phyloP scores from a whole-genome alignment of 2,329 filamentous ascomycete genomes.

The Diaporthe sp. region DNA sequence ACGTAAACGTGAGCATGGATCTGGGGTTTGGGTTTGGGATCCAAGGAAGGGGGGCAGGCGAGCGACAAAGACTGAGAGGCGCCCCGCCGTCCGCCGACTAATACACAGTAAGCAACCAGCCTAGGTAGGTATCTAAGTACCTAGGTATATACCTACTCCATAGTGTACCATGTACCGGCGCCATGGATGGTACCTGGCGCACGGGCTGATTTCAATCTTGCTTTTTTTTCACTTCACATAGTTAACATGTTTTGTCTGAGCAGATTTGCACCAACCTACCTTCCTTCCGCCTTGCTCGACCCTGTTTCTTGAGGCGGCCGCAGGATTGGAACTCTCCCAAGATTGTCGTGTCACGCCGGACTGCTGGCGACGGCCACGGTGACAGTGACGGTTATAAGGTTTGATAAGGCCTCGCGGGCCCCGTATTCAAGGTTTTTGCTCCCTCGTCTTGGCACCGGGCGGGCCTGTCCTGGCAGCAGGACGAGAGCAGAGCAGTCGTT shows the following conservation, averaged over 20 bases:
- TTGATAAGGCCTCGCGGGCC: constrained; percentile 15
- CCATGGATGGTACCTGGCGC: not conserved
- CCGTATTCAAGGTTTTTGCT: constrained; percentile 20
- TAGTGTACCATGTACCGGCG: not conserved
- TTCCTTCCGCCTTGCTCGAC: no score
- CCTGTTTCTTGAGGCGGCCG: no score
- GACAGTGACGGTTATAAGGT: not conserved
- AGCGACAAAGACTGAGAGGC: not conserved
- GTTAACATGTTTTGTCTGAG: not conserved
- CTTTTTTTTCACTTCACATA: not conserved
- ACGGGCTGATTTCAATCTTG: not conserved
- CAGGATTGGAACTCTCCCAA: not conserved
- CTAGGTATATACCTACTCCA: not conserved
- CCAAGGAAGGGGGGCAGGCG: no score
- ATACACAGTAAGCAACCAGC: not conserved
- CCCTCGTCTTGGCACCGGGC: constrained; percentile 1
- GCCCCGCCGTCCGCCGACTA: not conserved
- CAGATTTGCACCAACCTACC: not conserved
- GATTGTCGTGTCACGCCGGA: not conserved
- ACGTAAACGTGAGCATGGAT: not conserved
- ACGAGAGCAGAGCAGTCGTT: no score
- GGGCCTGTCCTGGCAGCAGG: no score
- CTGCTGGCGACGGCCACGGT: not conserved
- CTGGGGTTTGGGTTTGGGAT: constrained; percentile 14
- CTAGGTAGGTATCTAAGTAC: not conserved